phyloP scores from a whole-genome alignment of 75 land plant species.

The Cryptomeria japonica region DNA sequence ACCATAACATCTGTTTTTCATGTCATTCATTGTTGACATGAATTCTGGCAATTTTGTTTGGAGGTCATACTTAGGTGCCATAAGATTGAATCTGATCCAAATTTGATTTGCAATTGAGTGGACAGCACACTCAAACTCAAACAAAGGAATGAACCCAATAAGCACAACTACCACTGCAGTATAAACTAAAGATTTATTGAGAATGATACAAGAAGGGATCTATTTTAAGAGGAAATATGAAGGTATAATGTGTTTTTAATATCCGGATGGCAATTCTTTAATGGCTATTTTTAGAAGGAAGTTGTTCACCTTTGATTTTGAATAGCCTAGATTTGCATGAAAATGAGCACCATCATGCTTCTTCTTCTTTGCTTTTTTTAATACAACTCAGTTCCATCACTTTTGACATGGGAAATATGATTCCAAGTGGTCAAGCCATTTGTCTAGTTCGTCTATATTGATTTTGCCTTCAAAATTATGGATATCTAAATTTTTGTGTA shows the following conservation, averaged over 20 bases:
- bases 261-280: not conserved
- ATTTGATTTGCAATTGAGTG: not conserved
- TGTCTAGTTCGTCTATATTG: too few species aligned
- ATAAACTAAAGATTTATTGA: not conserved
- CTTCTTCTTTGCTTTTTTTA: too few species aligned
- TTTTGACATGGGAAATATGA: too few species aligned
- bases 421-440: too few species aligned
- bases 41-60: not conserved
- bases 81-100: not conserved
- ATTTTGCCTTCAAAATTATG: too few species aligned
- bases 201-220: not conserved
- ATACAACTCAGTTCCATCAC: too few species aligned
- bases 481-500: not conserved
- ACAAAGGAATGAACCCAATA: not conserved
- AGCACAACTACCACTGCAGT: not conserved
- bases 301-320: too few species aligned
- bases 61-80: not conserved
- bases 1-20: not conserved
- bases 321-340: too few species aligned
- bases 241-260: too few species aligned
- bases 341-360: too few species aligned
- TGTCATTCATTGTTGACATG: not conserved
- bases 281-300: not conserved
- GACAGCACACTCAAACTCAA: not conserved
- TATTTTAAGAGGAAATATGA: not conserved